These are phyloP conservation scores for Fraxinus americana DNA, from an alignment of 257 asterid genomes.

Conservation along the genomic window DNA sequence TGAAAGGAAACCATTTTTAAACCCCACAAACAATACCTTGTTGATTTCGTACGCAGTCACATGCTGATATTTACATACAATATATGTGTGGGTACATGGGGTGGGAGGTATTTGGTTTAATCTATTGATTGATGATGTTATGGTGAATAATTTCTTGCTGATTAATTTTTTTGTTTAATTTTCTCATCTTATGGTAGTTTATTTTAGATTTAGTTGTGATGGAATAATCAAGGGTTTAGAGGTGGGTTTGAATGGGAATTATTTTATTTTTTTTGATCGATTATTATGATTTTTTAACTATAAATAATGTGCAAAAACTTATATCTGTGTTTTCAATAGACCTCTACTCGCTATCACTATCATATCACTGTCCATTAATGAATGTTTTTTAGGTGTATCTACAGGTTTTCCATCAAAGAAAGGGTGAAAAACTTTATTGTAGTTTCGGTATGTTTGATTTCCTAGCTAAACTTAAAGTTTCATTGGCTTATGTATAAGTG, in stretches of 20 bases:
- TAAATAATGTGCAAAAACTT: neutral
- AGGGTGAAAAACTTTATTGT: constrained; percentile 6
- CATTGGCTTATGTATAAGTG: neutral
- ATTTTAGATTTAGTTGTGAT: neutral
- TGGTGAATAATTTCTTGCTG: neutral
- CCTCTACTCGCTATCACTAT: neutral
- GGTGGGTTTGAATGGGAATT: constrained; percentile 17
- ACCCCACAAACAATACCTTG: neutral
- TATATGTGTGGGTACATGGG: neutral
- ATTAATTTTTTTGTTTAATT: neutral
- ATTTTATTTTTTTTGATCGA: neutral
- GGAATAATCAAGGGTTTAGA: constrained; percentile 13
- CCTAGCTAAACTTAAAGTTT: neutral
- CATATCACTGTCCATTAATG: neutral
- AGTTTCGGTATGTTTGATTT: constrained; percentile 8
- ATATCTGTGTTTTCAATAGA: neutral
- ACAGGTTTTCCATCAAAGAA: constrained; percentile 10
- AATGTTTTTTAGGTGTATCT: neutral
- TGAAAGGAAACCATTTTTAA: constrained; percentile 15
- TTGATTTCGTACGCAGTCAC: neutral
- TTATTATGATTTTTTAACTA: neutral
- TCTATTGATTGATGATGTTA: constrained; percentile 22
- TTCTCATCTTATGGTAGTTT: neutral
- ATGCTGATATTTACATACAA: neutral
- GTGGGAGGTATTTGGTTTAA: constrained; percentile 2